These are phyloP conservation scores for Allomyces arbusculus DNA, from an alignment of 192 early-diverging fungal genomes.

Conservation along the genomic window DNA sequence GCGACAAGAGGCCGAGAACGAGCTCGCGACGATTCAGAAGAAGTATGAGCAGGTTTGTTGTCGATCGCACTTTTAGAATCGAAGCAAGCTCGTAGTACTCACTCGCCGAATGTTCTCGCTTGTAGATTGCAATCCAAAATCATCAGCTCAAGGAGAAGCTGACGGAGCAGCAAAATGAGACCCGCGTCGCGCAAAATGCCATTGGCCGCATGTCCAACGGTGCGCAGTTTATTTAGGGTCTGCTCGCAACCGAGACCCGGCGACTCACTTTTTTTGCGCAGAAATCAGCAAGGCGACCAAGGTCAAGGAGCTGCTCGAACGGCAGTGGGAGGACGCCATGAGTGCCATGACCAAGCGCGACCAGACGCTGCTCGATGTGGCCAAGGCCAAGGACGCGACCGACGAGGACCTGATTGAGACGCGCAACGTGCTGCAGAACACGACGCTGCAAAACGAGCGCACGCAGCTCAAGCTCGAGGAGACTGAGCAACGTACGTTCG, in stretches of 20 bases:
- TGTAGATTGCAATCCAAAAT: background rate
- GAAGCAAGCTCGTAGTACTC: no score
- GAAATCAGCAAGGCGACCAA: background rate
- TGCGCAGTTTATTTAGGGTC: background rate
- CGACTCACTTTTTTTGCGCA: background rate
- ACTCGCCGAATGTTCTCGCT: no score
- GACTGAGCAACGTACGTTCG: no score
- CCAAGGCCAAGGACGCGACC: background rate
- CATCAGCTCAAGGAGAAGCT: background rate
- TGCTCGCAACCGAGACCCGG: background rate
- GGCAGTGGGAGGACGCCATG: background rate
- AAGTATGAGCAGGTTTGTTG: constrained; percentile 11
- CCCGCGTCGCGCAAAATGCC: background rate
- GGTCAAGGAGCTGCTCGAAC: background rate
- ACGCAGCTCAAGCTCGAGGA: no score
- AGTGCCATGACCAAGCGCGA: background rate
- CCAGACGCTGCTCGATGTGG: background rate
- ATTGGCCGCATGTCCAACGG: background rate
- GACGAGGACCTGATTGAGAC: background rate
- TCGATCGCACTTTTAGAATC: no score
- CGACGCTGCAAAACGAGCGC: no score
- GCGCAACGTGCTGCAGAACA: no score
- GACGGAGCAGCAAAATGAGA: background rate
- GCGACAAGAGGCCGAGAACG: constrained; percentile 11
- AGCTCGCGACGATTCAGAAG: constrained; percentile 13